A percentile compares a stretch with the other conserved stretches of the same genome.
phyloP scores from a whole-genome alignment of 2,329 filamentous ascomycete genomes.

The Botrytis aclada region DNA sequence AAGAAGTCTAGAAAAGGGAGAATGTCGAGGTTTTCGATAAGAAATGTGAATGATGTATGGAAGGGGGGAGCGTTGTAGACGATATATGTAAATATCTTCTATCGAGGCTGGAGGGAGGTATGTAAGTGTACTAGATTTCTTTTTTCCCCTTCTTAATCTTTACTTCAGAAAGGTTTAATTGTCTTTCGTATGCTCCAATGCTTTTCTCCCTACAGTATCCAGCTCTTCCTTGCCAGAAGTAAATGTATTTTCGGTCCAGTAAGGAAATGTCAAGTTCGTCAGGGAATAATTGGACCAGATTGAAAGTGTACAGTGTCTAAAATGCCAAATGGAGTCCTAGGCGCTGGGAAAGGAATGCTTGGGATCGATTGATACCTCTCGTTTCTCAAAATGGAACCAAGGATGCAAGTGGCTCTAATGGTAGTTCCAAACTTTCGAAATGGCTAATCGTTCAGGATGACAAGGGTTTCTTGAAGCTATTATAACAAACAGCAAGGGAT shows the following conservation, averaged over 20 bases:
- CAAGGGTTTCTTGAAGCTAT: slow-evolving; percentile 14
- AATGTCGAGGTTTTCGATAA: slow-evolving; percentile 13
- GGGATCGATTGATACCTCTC: slow-evolving; percentile 18
- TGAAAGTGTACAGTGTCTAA: neutral
- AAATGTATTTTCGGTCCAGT: slow-evolving; percentile 18
- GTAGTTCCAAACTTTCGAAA: neutral
- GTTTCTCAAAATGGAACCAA: slow-evolving; percentile 18
- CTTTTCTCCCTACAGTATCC: slow-evolving; percentile 15
- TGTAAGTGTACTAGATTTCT: slow-evolving; percentile 13
- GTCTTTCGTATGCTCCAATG: slow-evolving; percentile 15
- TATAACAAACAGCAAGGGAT: slow-evolving; percentile 2
- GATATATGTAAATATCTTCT: slow-evolving; percentile 11
- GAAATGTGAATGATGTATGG: slow-evolving; percentile 11
- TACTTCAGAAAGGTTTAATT: slow-evolving; percentile 14
- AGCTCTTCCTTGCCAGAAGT: slow-evolving; percentile 15
- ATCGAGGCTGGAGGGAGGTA: slow-evolving; percentile 13
- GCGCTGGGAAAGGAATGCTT: slow-evolving; percentile 22
- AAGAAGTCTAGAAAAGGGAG: slow-evolving; percentile 14
- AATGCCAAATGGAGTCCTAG: slow-evolving; percentile 12
- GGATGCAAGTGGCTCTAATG: slow-evolving; percentile 18
- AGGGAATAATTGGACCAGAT: slow-evolving; percentile 13
- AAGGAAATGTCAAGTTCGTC: slow-evolving; percentile 14
- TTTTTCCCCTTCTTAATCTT: slow-evolving; percentile 2
- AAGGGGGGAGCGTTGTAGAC: neutral
- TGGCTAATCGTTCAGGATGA: slow-evolving; percentile 10